Conservation (phyloP, 2,329 filamentous ascomycete species). For the Nemania sp. region DNA sequence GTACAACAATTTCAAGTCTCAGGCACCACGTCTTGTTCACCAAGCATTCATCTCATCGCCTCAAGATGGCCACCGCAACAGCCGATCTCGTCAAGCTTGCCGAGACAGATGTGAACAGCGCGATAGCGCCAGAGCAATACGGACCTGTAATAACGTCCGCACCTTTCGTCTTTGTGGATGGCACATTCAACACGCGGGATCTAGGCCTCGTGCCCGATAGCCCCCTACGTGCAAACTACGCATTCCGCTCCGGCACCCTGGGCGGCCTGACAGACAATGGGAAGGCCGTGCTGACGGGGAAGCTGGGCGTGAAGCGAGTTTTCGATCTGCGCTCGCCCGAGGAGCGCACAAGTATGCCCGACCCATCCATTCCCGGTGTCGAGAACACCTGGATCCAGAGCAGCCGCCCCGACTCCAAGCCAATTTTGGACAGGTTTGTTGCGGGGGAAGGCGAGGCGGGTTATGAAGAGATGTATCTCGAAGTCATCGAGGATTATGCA, state of each 20-base stretch:
- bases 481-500: constrained; percentile 58
- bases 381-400: constrained; percentile 59
- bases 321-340: constrained; percentile 64
- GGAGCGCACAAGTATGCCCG: constrained; percentile 59
- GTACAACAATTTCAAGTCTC: constrained; percentile 4
- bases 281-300: constrained; percentile 53
- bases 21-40: background rate
- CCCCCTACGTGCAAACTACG: constrained; percentile 56
- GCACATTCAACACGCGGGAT: constrained; percentile 66
- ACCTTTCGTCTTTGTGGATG: constrained; percentile 61
- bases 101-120: constrained; percentile 56
- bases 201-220: constrained; percentile 59
- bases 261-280: constrained; percentile 52
- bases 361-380: constrained; percentile 56
- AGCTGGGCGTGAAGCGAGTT: constrained; percentile 57
- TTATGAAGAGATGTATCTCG: constrained; percentile 61
- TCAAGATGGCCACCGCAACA: constrained; percentile 44
- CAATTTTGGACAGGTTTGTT: constrained; percentile 58
- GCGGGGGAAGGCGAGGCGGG: constrained; percentile 59
- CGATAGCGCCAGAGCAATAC: constrained; percentile 55
- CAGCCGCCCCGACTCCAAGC: constrained; percentile 52
- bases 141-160: constrained; percentile 54
- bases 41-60: constrained; percentile 7
- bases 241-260: constrained; percentile 63
- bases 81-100: constrained; percentile 55